Evolutionary conservation across 331 rosid species (phyloP).

Genomic region (Malus hybrid): DNA sequence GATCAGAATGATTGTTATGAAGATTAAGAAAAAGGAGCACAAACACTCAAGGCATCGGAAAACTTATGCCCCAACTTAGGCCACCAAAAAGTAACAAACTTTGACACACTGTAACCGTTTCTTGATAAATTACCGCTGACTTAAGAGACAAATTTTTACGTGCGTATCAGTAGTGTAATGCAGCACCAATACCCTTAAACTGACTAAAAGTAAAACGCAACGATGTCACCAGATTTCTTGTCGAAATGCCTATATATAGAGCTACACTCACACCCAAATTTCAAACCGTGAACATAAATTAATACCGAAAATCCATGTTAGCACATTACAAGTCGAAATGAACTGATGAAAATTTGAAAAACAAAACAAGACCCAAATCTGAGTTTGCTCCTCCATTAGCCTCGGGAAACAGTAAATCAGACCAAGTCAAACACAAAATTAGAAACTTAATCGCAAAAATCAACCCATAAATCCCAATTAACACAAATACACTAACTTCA

Average conservation of each 20-base stretch:
- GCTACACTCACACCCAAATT: too few relatives aligned
- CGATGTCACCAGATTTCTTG: background rate
- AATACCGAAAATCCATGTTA: background rate
- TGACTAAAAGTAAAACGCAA: background rate
- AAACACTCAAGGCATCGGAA: too few relatives aligned
- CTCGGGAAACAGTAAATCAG: background rate
- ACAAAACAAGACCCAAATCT: background rate
- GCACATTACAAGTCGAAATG: background rate
- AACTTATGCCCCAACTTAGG: too few relatives aligned
- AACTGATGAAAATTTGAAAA: background rate
- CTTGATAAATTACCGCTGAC: background rate
- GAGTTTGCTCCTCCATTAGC: slow-evolving; percentile 1
- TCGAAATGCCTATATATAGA: too few relatives aligned
- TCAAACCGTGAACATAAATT: background rate
- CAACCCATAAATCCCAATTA: background rate
- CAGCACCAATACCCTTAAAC: background rate
- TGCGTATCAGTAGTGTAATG: background rate
- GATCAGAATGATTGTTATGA: too few relatives aligned
- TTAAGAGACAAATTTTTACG: background rate
- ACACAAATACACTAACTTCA: background rate
- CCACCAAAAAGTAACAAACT: too few relatives aligned
- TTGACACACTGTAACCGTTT: background rate
- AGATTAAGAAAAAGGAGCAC: too few relatives aligned
- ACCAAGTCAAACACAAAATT: slow-evolving; percentile 4
- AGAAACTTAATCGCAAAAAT: background rate